Conservation (phyloP, 2,329 filamentous ascomycete genomes). For the Alternaria alternata region DNA sequence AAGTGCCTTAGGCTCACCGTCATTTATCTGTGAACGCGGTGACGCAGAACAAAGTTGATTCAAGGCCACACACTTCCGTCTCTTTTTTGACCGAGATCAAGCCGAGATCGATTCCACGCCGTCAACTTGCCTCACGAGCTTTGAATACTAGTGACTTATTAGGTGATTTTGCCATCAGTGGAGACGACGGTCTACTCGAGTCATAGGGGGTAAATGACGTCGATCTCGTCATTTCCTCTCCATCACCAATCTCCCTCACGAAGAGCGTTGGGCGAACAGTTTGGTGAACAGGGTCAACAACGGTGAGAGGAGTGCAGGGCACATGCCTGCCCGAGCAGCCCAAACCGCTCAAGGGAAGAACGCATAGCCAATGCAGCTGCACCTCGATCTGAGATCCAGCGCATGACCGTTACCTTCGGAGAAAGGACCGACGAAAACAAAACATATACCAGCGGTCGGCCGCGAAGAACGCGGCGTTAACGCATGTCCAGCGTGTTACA, state of each 20-base stretch:
- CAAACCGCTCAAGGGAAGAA: not conserved
- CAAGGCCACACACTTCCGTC: not conserved
- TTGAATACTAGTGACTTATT: not conserved
- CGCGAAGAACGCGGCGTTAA: not conserved
- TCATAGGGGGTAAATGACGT: slow-evolving; percentile 1
- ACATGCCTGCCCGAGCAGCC: not conserved
- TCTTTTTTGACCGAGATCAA: not conserved
- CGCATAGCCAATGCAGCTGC: slow-evolving; percentile 1
- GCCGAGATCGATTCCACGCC: not conserved
- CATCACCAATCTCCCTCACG: not conserved
- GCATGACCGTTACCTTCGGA: not conserved
- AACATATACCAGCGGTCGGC: not conserved
- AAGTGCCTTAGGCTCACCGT: not conserved
- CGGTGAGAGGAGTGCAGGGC: slow-evolving; percentile 1
- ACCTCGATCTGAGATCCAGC: not conserved
- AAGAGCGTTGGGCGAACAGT: slow-evolving; percentile 5
- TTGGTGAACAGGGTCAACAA: not conserved
- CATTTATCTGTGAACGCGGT: not conserved
- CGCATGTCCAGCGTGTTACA: not conserved
- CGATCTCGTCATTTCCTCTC: not conserved
- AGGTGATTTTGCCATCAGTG: not conserved
- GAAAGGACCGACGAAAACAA: not conserved
- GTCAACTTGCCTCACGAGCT: not conserved
- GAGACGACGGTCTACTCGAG: not conserved
- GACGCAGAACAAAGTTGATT: not conserved